A percentile compares a stretch with the other conserved stretches of the same genome.
Conservation (phyloP, 306 rosid species). For the Citrullus mucosospermus region DNA sequence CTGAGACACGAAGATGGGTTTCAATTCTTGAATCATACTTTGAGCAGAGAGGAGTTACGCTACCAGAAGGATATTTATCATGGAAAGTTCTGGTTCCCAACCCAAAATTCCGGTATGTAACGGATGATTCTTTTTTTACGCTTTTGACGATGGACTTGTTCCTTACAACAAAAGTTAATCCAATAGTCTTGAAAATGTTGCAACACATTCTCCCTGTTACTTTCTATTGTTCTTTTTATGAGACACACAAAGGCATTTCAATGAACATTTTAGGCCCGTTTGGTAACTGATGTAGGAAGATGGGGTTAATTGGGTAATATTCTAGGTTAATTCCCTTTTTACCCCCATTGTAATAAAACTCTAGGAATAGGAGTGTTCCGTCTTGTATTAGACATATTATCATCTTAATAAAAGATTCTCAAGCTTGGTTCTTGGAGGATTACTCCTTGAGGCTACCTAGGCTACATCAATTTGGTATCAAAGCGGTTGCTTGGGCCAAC, state of each 20-base stretch:
- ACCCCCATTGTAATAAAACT: too few species aligned
- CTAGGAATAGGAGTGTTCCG: too few species aligned
- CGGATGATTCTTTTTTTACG: neutral
- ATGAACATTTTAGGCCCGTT: too few species aligned
- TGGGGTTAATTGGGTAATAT: too few species aligned
- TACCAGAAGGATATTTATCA: constrained; percentile 56
- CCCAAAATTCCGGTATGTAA: constrained; percentile 59
- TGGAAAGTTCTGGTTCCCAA: constrained; percentile 78
- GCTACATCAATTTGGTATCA: too few species aligned
- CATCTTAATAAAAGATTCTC: too few species aligned
- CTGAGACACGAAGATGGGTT: constrained; percentile 46
- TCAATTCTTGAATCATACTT: constrained; percentile 77
- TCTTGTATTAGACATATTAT: too few species aligned
- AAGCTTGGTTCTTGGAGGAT: too few species aligned
- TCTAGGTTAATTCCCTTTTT: too few species aligned
- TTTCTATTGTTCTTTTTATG: neutral
- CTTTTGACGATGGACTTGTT: neutral
- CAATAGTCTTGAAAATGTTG: neutral
- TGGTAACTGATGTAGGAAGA: too few species aligned
- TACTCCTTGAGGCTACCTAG: too few species aligned
- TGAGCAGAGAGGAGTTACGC: constrained; percentile 70
- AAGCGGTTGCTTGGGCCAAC: too few species aligned
- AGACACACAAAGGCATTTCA: neutral
- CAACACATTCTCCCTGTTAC: neutral
- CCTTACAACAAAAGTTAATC: neutral